A percentile compares a stretch with the other conserved stretches of the same genome.
These are phyloP conservation scores for Yamadazyma scolyti DNA, from an alignment of 805 yeast genomes.

Conservation along the genomic window DNA sequence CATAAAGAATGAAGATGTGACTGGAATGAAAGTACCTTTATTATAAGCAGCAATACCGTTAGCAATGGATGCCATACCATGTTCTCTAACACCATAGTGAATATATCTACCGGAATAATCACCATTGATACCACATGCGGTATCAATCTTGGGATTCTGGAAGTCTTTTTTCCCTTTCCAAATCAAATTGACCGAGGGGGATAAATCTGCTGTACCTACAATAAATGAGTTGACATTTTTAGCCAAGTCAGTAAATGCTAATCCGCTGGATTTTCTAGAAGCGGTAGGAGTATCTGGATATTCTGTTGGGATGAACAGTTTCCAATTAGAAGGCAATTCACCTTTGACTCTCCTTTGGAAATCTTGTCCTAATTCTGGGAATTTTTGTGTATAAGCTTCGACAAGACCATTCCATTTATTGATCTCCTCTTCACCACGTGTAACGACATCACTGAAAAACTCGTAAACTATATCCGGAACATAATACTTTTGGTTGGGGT, in stretches of 20 bases:
- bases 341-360: slow-evolving; percentile 21
- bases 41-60: slow-evolving; percentile 30
- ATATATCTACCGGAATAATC: slow-evolving; percentile 26
- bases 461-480: slow-evolving; percentile 24
- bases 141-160: slow-evolving; percentile 19
- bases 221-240: slow-evolving; percentile 19
- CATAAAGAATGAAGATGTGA: slow-evolving; percentile 32
- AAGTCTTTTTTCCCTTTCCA: slow-evolving; percentile 27
- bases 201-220: slow-evolving; percentile 35
- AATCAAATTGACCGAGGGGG: slow-evolving; percentile 25
- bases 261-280: slow-evolving; percentile 23
- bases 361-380: slow-evolving; percentile 24
- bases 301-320: slow-evolving; percentile 14
- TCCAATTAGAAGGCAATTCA: slow-evolving; percentile 23
- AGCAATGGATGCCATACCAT: slow-evolving; percentile 29
- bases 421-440: slow-evolving; percentile 18
- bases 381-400: slow-evolving; percentile 14
- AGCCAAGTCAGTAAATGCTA: slow-evolving; percentile 25
- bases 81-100: slow-evolving; percentile 31
- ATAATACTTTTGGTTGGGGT: slow-evolving; percentile 14
- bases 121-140: slow-evolving; percentile 24
- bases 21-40: slow-evolving; percentile 33
- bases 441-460: slow-evolving; percentile 19
- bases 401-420: slow-evolving; percentile 21
- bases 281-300: slow-evolving; percentile 17